Evolutionary conservation across 345 rosid genomes (phyloP), one percentile per base, ranked within the genome.

Genomic region (Citrus glauca): DNA sequence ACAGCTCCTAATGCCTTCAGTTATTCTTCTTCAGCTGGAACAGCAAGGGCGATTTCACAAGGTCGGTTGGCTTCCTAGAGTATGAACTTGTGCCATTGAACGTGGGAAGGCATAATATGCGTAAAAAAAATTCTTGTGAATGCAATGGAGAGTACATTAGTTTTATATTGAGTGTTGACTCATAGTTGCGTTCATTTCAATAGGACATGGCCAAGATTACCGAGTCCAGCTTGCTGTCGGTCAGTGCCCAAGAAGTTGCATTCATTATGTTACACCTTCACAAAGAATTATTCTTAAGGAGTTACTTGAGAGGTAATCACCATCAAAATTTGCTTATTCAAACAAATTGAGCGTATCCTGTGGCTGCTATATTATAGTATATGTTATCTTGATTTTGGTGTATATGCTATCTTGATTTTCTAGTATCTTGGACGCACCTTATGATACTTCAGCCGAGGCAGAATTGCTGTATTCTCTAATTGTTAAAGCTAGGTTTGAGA

Each of bases 241-340:
- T 76, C 98, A 92, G 77, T 95, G 99, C 73, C 98, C 99, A 0
- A 91, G 94, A 85, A 93, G 79, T 66, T 93, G 99, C 79, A 92
- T 93, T 81, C 92, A 90, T 82, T 95, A 89, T 59, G 95, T 93
- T 40, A 93, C 98, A 74, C 93, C 94, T 74, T 89, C 94, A 5
- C 99, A 93, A 76, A 88, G 95, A 79, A 84, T 91, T 78, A 86
- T 93, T 80, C 87, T 95, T 2, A 93, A 88, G 82, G 99, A 93
- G 86, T 84, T 92, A 77, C 94, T 93, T 37, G 90, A 89, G 66
- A 85, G 98, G 99, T 95, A 78, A 13, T 53, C 71, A 61, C 5
- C 4, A 62, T 59, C 63, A 45, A 11, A 45, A 45, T 74, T 61
- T 65, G 42, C 69, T 17, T 33, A 32, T 16, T 6, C 28, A 71